Evolutionary conservation across 352 stramenopile species (phyloP), one percentile per base, ranked within the genome.

Genomic region (Phytophthora melonis): DNA sequence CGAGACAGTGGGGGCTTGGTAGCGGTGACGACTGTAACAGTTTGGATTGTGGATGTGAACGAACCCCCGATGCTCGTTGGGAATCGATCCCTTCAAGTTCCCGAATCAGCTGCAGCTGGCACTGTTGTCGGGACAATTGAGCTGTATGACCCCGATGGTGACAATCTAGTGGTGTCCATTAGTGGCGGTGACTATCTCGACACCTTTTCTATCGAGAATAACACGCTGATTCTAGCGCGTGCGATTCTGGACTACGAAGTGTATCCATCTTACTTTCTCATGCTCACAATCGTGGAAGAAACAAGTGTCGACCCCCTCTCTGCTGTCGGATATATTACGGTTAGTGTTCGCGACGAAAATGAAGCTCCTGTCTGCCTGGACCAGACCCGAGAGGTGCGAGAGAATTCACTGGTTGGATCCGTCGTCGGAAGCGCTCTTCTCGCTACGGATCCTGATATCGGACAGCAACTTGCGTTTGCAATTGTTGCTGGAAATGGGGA

Each of bases 21-120:
- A 21, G 36, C 65, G 3, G 18, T 53, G n/a, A 60, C 54, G 14
- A 57, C 43, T 2, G 47, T 69, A 8, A 70, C 47, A n/a, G 61
- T 83, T 25, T 83, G 76, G 76, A 63, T 83, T 39, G 49, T 80
- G n/a, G 66, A 80, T 18, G 62, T 79, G 18, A 69, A 83, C 27
- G 76, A 83, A 74, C 34, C 65, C 39, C 76, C 76, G 3, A 53
- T 50, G n/a, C 19, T 79, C 11, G 19, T 49, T n/a, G 16, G 45
- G 14, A 74, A 68, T 25, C 64, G 62, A 0, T 55, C 49, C 23
- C 18, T 83, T 27, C 60, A 62, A 25, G 58, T 83, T 7, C 63
- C 50, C 19, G 76, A 83, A 77, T 54, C 47, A 10, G 62, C 66
- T 43, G 54, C 5, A 32, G 43, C 52, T 16, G 72, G 67, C 3